Evolutionary conservation across 1,284 basidiomycete species (phyloP).

Genomic region (Stygiomarasmius scandens): DNA sequence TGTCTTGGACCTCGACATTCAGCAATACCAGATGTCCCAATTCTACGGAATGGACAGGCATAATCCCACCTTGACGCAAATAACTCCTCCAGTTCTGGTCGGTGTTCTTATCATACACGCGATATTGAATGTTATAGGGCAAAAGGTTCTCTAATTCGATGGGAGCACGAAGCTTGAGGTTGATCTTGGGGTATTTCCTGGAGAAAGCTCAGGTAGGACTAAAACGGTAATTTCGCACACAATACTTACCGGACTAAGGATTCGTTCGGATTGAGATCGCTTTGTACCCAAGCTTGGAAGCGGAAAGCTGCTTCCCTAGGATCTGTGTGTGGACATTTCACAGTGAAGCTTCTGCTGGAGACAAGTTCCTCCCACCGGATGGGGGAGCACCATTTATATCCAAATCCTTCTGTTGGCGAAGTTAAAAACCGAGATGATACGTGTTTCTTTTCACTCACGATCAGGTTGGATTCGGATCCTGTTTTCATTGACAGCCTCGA

Average conservation of each 20-base stretch:
- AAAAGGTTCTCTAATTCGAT: slow-evolving; percentile 96
- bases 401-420: slow-evolving; percentile 77
- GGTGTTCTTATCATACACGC: slow-evolving; percentile 95
- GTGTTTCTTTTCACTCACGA: slow-evolving; percentile 54
- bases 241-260: slow-evolving; percentile 54
- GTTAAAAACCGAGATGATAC: slow-evolving; percentile 13
- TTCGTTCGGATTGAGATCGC: slow-evolving; percentile 63
- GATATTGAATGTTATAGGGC: slow-evolving; percentile 95
- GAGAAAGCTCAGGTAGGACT: slow-evolving; percentile 4
- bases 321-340: slow-evolving; percentile 86
- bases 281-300: slow-evolving; percentile 92
- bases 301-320: slow-evolving; percentile 90
- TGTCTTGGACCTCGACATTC: slow-evolving; percentile 90
- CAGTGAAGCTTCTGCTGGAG: slow-evolving; percentile 75
- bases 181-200: slow-evolving; percentile 86
- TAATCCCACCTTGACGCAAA: slow-evolving; percentile 90
- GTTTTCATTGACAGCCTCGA: slow-evolving; percentile 87
- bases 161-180: slow-evolving; percentile 89
- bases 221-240: slow-evolving; percentile 5
- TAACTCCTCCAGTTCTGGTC: slow-evolving; percentile 93
- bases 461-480: slow-evolving; percentile 91
- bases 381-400: slow-evolving; percentile 92
- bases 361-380: slow-evolving; percentile 92
- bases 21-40: slow-evolving; percentile 92
- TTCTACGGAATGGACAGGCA: slow-evolving; percentile 97